Evolutionary conservation across 306 rosid genomes (phyloP), one percentile per base, ranked within the genome.

Genomic region (Gynostemma pentaphyllum): DNA sequence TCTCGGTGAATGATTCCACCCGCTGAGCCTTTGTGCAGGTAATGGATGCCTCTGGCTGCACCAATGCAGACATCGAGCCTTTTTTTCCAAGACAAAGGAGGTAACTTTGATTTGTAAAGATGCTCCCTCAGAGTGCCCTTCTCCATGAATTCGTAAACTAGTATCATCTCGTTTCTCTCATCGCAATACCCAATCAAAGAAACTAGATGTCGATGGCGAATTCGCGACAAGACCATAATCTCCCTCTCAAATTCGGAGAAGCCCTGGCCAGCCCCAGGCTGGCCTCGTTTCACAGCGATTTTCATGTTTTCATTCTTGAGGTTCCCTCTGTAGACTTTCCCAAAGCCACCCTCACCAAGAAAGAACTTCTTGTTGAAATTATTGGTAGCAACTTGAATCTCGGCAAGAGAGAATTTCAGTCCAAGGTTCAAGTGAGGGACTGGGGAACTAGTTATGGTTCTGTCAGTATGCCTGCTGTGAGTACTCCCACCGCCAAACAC

Each of bases 1-100:
- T 84, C 86, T 0, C 75, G 74, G 66, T 84, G 86, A 50, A 84
- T 84, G 62, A 76, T 84, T 9, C 89, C 79, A 2, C 77, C 73
- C 0, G 86, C 59, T 45, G 75, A 70, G 54, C 86, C 86, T 63
- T 61, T 76, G 77, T 81, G 82, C 62, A 81, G 81, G 69, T 84
- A 84, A 26, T 84, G 70, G 44, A 81, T 75, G 34, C 90, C 87
- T 69, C 14, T 54, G 12, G 62, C 62, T n/a, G 41, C 62, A 54
- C 42, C 62, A 19, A 77, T 70, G 48, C 87, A 81, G 21, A 84
- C 81, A 30, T 84, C 84, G 29, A 81, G 84, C 66, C 87, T 76
- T 51, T 59, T 80, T 70, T 76, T 79, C 87, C 84, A 81, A 22
- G 83, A 4, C 76, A 81, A 73, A 28, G 52, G 65, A 30, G 81